Percentiles rank a stretch among this genome's conserved stretches.
phyloP scores from a whole-genome alignment of 1,139 yeast genomes.

The Diutina ranongensis region DNA sequence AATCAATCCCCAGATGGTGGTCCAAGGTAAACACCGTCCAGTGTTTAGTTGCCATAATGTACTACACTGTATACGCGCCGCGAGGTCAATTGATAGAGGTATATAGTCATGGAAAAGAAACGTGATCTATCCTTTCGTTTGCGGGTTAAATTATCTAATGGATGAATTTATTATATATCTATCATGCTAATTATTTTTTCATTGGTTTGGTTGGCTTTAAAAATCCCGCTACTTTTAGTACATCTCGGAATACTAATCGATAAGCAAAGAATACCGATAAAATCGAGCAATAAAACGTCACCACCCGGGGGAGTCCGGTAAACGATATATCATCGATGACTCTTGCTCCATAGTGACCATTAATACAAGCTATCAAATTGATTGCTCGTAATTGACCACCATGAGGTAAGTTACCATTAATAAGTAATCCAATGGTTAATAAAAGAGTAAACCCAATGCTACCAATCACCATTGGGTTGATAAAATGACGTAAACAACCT shows the following conservation, averaged over 20 bases:
- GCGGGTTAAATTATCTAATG: too few species aligned
- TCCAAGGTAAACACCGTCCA: slow-evolving; percentile 3
- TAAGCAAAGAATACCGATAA: not conserved
- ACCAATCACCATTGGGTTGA: not conserved
- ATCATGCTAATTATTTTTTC: too few species aligned
- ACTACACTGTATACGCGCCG: too few species aligned
- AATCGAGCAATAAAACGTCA: not conserved
- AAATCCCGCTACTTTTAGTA: not conserved
- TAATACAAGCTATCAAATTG: not conserved
- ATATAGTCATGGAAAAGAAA: not conserved
- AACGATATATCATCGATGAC: not conserved
- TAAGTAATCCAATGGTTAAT: not conserved
- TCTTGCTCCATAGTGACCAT: not conserved
- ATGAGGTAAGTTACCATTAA: not conserved
- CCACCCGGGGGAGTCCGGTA: not conserved
- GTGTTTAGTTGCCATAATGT: not conserved
- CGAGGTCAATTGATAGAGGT: too few species aligned
- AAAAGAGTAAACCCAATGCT: not conserved
- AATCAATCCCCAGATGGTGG: not conserved
- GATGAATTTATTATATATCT: too few species aligned
- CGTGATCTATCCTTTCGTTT: too few species aligned
- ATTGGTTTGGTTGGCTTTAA: not conserved
- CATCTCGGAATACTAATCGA: not conserved
- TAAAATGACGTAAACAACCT: not conserved
- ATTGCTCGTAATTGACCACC: not conserved